Base-by-base conservation (phyloP, 1,284 basidiomycete genomes). In the Phellopilus nigrolimitatus region DNA sequence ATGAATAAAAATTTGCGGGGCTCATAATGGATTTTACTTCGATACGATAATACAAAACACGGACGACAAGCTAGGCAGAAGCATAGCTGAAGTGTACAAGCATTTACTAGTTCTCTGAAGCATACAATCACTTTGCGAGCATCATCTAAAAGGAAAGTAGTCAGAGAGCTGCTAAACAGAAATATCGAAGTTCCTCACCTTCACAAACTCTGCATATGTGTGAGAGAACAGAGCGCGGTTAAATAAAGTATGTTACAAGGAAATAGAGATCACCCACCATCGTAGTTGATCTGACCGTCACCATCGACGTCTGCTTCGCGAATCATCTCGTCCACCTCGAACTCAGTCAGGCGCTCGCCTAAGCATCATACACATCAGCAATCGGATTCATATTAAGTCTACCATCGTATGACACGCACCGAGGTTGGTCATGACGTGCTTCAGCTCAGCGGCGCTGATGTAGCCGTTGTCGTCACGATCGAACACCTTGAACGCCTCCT, bases 251-350 rank as follows among this genome's bases (percentile, higher is more conserved):
- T n/a, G 41, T 25, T 4, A 9, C 4, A 42, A 41, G 48, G 24
- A 22, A 28, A 39, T 9, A 4, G 24, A n/a, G 19, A 12, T 36
- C 22, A 69, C 80, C 57, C 57, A 88, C 87, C 88, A 5, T 84
- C 80, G 65, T 90, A 90, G 69, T 91, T 88, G 71, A 90, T 90
- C 70, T 90, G 87, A 30, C 91, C 91, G 67, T 95, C 91, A 37
- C 92, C 95, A 65, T 98, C 94, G 47, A 92, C 82, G 69, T 99
- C 95, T 49, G 95, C 95, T 71, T 98, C 95, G 53, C 93, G 82
- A 68, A 99, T 98, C 95, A 99, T 98, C 74, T 97, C 93, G 61
- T 95, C 90, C 56, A 98, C 91, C 72, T 98, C 95, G 31, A 72
- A 80, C 63, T 97, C 93, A 13, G 91, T 84, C 52, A 98, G 75